phyloP scores from a whole-genome alignment of 352 stramenopile species.

The Pythium pyrilobum region DNA sequence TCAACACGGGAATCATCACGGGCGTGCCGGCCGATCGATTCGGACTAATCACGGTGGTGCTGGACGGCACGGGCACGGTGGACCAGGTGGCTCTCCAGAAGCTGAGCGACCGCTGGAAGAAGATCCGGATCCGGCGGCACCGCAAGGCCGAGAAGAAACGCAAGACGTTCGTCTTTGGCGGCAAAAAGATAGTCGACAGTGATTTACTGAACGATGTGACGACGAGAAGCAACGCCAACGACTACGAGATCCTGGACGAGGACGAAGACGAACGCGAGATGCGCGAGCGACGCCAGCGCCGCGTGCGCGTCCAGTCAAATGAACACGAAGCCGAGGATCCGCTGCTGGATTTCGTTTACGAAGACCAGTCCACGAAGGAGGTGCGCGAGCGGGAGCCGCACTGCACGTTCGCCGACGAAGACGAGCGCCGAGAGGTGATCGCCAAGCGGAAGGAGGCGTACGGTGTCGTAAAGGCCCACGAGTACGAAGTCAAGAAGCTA shows the following conservation, averaged over 20 bases:
- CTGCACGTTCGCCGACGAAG: conserved; percentile 20
- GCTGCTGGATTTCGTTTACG: conserved; percentile 41
- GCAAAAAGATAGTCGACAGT: conserved; percentile 12
- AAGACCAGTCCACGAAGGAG: conserved; percentile 47
- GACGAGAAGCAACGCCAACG: conserved; percentile 2
- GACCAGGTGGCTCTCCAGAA: conserved; percentile 54
- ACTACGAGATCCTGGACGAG: conserved; percentile 17
- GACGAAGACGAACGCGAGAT: conserved; percentile 7
- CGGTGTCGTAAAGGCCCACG: conserved; percentile 19
- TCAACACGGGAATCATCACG: conserved; percentile 54
- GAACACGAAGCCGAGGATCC: conserved; percentile 17
- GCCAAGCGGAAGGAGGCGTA: conserved; percentile 32
- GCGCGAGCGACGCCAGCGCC: neutral
- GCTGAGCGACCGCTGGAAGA: conserved; percentile 55
- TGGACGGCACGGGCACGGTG: conserved; percentile 45
- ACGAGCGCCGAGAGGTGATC: conserved; percentile 34
- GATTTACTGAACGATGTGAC: conserved; percentile 4
- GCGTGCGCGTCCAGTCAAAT: conserved; percentile 18
- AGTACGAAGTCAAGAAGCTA: conserved; percentile 45
- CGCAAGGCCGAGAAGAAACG: conserved; percentile 25
- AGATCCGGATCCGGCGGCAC: conserved; percentile 41
- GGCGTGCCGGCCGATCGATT: conserved; percentile 51
- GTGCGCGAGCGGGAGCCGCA: conserved; percentile 29
- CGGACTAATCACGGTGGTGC: conserved; percentile 44
- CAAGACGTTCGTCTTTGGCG: conserved; percentile 45